Conservation (phyloP, 1,284 basidiomycete species). For the Trichosporon sp. region DNA sequence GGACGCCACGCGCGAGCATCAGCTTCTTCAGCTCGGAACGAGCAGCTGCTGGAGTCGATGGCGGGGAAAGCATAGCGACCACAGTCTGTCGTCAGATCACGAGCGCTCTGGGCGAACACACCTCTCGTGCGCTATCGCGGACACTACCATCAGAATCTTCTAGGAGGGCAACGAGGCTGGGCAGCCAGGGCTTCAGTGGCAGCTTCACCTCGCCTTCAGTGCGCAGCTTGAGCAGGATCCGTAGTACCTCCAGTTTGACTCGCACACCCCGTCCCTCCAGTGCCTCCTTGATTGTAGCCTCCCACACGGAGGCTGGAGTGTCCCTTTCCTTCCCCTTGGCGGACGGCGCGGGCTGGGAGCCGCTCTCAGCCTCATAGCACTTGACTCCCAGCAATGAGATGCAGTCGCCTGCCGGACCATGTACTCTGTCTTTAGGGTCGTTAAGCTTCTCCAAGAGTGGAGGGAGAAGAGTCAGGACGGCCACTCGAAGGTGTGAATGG, state of each 20-base stretch:
- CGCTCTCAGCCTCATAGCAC: constrained; percentile 26
- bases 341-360: background rate
- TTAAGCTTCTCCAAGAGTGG: constrained; percentile 39
- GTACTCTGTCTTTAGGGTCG: constrained; percentile 43
- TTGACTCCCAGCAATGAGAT: constrained; percentile 29
- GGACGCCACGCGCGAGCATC: constrained; percentile 71
- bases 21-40: constrained; percentile 90
- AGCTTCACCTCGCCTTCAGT: constrained; percentile 73
- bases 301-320: constrained; percentile 67
- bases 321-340: constrained; percentile 65
- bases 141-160: constrained; percentile 88
- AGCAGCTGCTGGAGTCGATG: constrained; percentile 73
- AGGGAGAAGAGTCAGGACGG: constrained; percentile 33
- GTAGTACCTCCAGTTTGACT: constrained; percentile 50
- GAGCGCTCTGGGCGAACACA: constrained; percentile 9
- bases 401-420: constrained; percentile 28
- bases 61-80: constrained; percentile 75
- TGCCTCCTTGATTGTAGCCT: constrained; percentile 65
- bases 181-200: constrained; percentile 75
- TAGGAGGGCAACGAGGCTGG: constrained; percentile 71
- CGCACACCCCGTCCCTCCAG: constrained; percentile 71
- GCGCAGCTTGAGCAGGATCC: constrained; percentile 50
- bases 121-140: constrained; percentile 68
- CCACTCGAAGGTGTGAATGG: constrained; percentile 24
- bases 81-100: constrained; percentile 54